phyloP scores from a whole-genome alignment of 2,329 filamentous ascomycete genomes.

The Thielaviopsis musarum region DNA sequence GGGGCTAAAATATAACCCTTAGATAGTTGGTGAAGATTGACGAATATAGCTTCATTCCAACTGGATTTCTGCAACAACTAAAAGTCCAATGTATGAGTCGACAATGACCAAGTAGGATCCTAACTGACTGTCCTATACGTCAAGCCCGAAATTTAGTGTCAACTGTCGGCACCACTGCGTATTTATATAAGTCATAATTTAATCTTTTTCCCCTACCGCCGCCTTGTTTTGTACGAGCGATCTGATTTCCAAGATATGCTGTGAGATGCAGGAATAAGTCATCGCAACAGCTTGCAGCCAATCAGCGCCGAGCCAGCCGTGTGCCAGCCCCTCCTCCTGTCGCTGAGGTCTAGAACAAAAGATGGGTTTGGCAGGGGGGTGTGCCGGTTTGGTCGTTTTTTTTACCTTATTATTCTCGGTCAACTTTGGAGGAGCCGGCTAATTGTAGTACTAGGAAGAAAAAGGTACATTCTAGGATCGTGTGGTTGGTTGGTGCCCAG shows the following conservation, averaged over 20 bases:
- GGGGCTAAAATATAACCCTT: neutral
- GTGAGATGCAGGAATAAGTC: neutral
- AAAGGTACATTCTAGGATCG: neutral
- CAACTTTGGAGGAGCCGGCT: neutral
- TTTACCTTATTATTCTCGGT: neutral
- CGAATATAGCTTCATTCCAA: too few relatives aligned
- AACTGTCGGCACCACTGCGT: neutral
- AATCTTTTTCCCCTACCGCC: neutral
- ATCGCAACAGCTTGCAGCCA: neutral
- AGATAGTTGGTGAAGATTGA: neutral
- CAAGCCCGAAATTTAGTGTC: neutral
- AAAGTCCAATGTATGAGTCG: neutral
- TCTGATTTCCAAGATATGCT: neutral
- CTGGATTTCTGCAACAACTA: neutral
- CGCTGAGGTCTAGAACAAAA: slow-evolving; percentile 6
- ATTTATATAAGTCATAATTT: neutral
- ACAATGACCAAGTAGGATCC: neutral
- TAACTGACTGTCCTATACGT: neutral
- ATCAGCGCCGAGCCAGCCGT: neutral
- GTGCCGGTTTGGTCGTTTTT: neutral
- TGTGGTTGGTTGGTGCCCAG: neutral
- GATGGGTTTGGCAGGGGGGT: neutral
- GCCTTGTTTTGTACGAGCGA: neutral
- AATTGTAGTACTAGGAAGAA: neutral
- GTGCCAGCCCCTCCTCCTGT: neutral